Evolutionary conservation across 1,139 yeast genomes (phyloP).

Genomic region (Lodderomyces orthopsilosis): DNA sequence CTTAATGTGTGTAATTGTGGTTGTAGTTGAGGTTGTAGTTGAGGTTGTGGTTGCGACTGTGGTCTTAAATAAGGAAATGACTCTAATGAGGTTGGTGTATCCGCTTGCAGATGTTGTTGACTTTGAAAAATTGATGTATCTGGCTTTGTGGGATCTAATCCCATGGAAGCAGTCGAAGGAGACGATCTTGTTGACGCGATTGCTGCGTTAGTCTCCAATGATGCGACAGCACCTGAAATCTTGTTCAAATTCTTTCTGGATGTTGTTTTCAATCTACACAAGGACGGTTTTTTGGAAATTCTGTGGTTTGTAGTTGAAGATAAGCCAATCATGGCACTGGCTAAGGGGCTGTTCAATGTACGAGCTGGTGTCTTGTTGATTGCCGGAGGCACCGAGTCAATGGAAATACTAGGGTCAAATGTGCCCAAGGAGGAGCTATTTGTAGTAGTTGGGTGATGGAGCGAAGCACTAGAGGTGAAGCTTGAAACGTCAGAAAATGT

Average conservation of each 20-base stretch:
- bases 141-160: not conserved
- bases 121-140: not conserved
- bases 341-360: not conserved
- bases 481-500: constrained; percentile 20
- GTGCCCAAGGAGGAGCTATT: not conserved
- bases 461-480: constrained; percentile 21
- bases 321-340: not conserved
- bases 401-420: not conserved
- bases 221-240: constrained; percentile 13
- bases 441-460: constrained; percentile 1
- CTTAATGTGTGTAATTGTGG: constrained; percentile 2
- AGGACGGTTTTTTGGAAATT: constrained; percentile 22
- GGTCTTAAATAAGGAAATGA: constrained; percentile 4
- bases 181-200: not conserved
- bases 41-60: constrained; percentile 21
- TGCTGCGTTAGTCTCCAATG: constrained; percentile 8
- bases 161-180: not conserved
- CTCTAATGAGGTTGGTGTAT: constrained; percentile 9
- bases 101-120: constrained; percentile 21
- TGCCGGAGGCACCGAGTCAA: not conserved
- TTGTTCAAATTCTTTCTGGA: constrained; percentile 9
- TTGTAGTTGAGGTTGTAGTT: constrained; percentile 16
- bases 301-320: constrained; percentile 12
- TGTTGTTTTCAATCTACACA: constrained; percentile 18
- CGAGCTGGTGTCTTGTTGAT: not conserved